Evolutionary conservation across 768 basidiomycete genomes (phyloP), one percentile per base, ranked within the genome.

Genomic region (Tulasnella sp.): DNA sequence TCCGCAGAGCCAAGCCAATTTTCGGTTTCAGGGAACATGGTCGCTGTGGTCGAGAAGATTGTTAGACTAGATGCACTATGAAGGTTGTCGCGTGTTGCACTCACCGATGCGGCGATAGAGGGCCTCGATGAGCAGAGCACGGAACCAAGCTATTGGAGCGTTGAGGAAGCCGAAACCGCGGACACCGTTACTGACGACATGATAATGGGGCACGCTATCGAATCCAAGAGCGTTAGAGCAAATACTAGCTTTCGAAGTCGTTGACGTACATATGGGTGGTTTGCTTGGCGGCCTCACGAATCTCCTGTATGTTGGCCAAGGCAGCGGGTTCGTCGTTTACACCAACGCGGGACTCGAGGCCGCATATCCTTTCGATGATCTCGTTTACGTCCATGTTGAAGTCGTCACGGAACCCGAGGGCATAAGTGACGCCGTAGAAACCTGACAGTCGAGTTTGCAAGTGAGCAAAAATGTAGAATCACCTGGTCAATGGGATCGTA

Each of bases 21-120:
- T 1, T 85, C 90, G 0, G 90, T 91, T 81, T 91, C 90, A 0
- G 91, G 92, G 86, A 92, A 91, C 88, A 92, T 90, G 0, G 88
- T 89, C 1, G 87, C 90, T 90, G 54, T 2, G 0, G 64, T 31
- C 64, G 76, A 34, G 31, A 34, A 28, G 2, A 3, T 7, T 28
- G 18, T 69, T 37, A 69, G 64, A 18, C 24, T 24, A n/a, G 6
- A 46, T 8, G 34, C 76, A 77, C 54, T 14, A 0, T 31, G 28
- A 78, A 14, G 6, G 84, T 20, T 80, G 34, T 81, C 3, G 48
- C 18, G 81, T 24, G 42, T 34, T n/a, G n/a, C 5, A 83, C 87
- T 79, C 79, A 91, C 90, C 86, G 50, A 93, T 84, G 34, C 91
- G 89, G 54, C 88, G 89, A 84, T 93, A 93, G 0, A 93, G 83